Conservation (phyloP, 768 basidiomycete species). For the Termitomyces eurrhizus region DNA sequence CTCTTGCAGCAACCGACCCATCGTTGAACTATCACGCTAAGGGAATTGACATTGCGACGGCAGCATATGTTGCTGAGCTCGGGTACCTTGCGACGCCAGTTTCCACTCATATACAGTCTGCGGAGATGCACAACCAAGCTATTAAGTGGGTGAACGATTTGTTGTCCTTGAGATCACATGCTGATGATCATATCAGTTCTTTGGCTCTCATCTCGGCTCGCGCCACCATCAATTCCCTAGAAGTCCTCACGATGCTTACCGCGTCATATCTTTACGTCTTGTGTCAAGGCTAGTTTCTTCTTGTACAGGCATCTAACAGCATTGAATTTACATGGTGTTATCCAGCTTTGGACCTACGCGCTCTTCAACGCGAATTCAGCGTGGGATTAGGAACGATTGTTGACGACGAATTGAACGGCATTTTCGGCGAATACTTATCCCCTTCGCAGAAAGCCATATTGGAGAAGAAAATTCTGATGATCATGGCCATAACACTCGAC, state of each 20-base stretch:
- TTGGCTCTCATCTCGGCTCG: conserved; percentile 72
- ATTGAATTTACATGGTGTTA: not conserved
- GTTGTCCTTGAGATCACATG: not conserved
- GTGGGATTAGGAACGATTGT: conserved; percentile 41
- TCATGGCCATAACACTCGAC: conserved; percentile 56
- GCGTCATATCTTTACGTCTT: conserved; percentile 69
- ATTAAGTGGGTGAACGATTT: conserved; percentile 54
- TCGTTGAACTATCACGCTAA: conserved; percentile 77
- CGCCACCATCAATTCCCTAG: conserved; percentile 65
- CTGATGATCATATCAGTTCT: conserved; percentile 29
- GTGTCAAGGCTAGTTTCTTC: conserved; percentile 49
- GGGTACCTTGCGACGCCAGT: conserved; percentile 78
- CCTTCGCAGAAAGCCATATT: conserved; percentile 27
- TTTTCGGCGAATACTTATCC: conserved; percentile 38
- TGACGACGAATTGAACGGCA: conserved; percentile 40
- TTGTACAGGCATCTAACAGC: not conserved
- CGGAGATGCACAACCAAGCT: conserved; percentile 84
- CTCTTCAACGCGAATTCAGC: conserved; percentile 61
- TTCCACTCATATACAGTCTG: conserved; percentile 75
- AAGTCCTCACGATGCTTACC: conserved; percentile 67
- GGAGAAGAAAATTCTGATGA: conserved; percentile 30
- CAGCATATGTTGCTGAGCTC: conserved; percentile 75
- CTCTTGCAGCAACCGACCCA: conserved; percentile 68
- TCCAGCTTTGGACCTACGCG: conserved; percentile 72
- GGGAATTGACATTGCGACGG: conserved; percentile 78